phyloP scores from a whole-genome alignment of 2,329 filamentous ascomycete genomes.

The Rutstroemia sp. region DNA sequence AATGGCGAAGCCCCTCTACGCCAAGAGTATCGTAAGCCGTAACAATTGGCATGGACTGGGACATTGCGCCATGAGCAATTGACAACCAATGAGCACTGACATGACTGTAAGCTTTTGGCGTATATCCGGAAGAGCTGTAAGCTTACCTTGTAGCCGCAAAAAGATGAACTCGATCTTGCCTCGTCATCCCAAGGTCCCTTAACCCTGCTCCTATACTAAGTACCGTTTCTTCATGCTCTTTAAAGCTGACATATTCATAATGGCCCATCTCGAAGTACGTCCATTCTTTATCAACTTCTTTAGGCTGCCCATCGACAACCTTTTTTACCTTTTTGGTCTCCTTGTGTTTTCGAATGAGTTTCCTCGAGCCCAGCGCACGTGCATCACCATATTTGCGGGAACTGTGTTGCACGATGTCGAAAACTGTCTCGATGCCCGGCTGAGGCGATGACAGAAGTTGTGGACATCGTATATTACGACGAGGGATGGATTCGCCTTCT shows the following conservation, averaged over 20 bases:
- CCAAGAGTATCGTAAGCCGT: conserved; percentile 94
- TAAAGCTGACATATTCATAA: conserved; percentile 71
- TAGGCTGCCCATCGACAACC: conserved; percentile 71
- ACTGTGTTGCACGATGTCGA: conserved; percentile 65
- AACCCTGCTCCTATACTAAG: conserved; percentile 63
- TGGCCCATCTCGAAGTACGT: conserved; percentile 76
- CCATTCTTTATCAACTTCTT: conserved; percentile 81
- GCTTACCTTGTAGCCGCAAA: conserved; percentile 58
- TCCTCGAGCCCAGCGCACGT: conserved; percentile 62
- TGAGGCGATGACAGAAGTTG: conserved; percentile 28
- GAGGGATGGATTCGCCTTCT: conserved; percentile 58
- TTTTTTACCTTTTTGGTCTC: conserved; percentile 90
- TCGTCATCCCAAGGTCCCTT: conserved; percentile 62
- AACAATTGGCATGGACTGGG: conserved; percentile 85
- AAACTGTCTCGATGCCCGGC: conserved; percentile 54
- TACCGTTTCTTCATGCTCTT: conserved; percentile 66
- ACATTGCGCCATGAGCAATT: conserved; percentile 68
- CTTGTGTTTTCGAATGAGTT: conserved; percentile 67
- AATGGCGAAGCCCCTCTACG: conserved; percentile 76
- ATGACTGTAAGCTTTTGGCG: background rate
- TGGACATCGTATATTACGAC: conserved; percentile 47
- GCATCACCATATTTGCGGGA: conserved; percentile 58
- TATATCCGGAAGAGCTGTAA: background rate
- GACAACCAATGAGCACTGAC: conserved; percentile 63
- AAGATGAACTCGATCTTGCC: conserved; percentile 66